Evolutionary conservation across 768 basidiomycete genomes (phyloP).

Genomic region (Calocybe cyanea): DNA sequence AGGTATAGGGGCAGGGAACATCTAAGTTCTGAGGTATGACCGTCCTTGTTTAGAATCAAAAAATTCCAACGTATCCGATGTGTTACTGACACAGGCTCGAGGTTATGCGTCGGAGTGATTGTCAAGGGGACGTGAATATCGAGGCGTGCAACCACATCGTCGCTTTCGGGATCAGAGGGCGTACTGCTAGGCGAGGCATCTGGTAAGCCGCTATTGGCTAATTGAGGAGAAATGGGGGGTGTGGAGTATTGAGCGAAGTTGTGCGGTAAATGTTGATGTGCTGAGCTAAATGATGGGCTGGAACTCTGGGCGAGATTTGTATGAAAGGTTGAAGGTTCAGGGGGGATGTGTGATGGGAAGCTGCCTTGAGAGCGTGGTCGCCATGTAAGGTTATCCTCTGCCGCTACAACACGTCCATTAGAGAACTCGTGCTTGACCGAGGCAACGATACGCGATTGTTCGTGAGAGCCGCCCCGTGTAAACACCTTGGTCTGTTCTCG

Average conservation of each 20-base stretch:
- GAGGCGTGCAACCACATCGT: slow-evolving; percentile 59
- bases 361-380: slow-evolving; percentile 9
- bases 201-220: background rate
- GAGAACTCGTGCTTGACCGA: slow-evolving; percentile 66
- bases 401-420: slow-evolving; percentile 50
- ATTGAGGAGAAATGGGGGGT: background rate
- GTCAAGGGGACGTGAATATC: slow-evolving; percentile 56
- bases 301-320: slow-evolving; percentile 6
- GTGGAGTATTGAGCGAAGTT: slow-evolving; percentile 4
- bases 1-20: slow-evolving; percentile 90
- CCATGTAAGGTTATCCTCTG: slow-evolving; percentile 22
- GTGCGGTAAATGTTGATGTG: slow-evolving; percentile 1
- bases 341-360: slow-evolving; percentile 11
- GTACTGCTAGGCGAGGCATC: background rate
- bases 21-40: slow-evolving; percentile 91
- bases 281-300: slow-evolving; percentile 8
- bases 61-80: slow-evolving; percentile 84
- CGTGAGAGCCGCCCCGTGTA: slow-evolving; percentile 50
- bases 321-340: slow-evolving; percentile 4
- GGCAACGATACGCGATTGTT: slow-evolving; percentile 57
- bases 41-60: slow-evolving; percentile 79
- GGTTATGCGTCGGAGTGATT: slow-evolving; percentile 64
- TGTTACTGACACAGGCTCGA: slow-evolving; percentile 70
- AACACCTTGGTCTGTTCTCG: slow-evolving; percentile 71
- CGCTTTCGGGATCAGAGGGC: slow-evolving; percentile 8